Base-by-base conservation (phyloP, 176 grass and related monocot species). In the Stipa capillata region DNA sequence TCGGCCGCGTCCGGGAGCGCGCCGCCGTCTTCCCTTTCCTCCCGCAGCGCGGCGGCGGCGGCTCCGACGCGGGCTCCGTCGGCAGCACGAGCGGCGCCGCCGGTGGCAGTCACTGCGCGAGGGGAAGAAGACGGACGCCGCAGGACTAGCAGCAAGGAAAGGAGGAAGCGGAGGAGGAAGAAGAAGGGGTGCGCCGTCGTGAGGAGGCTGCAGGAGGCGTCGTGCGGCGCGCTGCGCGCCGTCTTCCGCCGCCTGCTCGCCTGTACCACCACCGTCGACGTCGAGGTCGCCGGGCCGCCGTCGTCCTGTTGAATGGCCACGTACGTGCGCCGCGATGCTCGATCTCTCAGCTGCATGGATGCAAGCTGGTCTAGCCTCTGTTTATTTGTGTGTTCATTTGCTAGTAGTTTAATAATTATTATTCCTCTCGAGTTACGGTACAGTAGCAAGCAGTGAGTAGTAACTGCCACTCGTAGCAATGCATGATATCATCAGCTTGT, bases 191-290 rank as follows among this genome's bases (percentile, higher is more conserved):
- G 70, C 52, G 82, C 73, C 6, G 60, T 71, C 7, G 65, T 77
- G 28, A 71, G 83, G 82, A 85, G 88, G 75, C 69, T 97, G 65
- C 81, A 87, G 23, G 83, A 87, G 59, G 76, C 66, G 23, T 89
- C 90, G 55, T 88, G 87, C 77, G 68, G 79, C 32, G 91, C 87
- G 2, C 35, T 89, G 44, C 74, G 67, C 0, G 77, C 86, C 40
- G 77, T 94, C 53, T 89, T 94, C 73, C 90, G 76, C 61, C 89
- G 83, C 35, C 87, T 98, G 54, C 90, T 94, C 31, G 65, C 87
- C 21, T 98, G 95, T 82, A 56, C 90, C 37, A 77, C 90, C 50
- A 92, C 50, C 16, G 83, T 94, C 44, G 92, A 92, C 64, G 92
- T 98, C 61, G 87, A 94, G 87, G 80, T 39, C 61, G 48, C 32